phyloP scores from a whole-genome alignment of 2,329 filamentous ascomycete species.

The Aspergillus sojae region DNA sequence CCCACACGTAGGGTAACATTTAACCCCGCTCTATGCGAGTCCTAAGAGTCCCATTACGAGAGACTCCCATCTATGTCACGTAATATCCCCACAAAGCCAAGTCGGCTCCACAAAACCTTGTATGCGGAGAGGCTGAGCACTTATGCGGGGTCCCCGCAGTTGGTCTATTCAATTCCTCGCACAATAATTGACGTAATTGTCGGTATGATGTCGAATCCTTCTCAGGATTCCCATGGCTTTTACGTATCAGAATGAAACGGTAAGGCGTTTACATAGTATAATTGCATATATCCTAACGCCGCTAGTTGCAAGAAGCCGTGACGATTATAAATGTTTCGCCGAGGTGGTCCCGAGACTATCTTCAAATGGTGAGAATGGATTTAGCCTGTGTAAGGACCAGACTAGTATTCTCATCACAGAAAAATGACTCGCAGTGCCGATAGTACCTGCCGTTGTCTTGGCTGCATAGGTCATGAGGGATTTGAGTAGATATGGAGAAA shows the following conservation, averaged over 20 bases:
- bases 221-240: no score
- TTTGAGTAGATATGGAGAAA: not conserved
- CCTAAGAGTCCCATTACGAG: not conserved
- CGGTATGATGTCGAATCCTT: no score
- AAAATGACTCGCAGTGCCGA: not conserved
- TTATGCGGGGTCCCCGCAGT: not conserved
- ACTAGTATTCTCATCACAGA: not conserved
- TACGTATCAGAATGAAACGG: accelerated
- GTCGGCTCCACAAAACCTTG: not conserved
- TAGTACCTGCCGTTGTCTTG: not conserved
- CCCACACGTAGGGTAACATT: not conserved
- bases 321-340: no score
- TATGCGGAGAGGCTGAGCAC: not conserved
- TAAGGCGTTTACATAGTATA: no score
- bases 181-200: no score
- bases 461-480: not conserved
- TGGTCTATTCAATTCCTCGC: not conserved
- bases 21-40: not conserved
- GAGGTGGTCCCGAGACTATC: no score
- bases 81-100: not conserved
- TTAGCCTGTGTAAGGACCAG: not conserved
- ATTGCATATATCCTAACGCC: no score
- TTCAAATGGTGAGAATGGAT: not conserved
- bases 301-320: no score
- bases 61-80: not conserved